Evolutionary conservation across 2,329 filamentous ascomycete genomes (phyloP).

Genomic region (Sclerotinia spermophila): DNA sequence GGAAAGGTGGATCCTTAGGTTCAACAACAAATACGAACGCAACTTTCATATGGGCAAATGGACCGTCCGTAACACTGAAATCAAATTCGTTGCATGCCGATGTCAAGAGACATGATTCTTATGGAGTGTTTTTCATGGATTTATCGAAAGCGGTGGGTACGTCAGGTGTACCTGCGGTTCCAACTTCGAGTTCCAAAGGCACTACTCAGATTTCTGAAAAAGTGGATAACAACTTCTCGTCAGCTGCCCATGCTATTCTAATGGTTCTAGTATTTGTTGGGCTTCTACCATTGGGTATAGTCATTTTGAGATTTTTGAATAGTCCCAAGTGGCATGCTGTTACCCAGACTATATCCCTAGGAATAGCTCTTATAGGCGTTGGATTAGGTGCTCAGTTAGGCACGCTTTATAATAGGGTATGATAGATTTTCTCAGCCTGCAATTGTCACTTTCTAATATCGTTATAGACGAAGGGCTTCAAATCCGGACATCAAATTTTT

Average conservation of each 20-base stretch:
- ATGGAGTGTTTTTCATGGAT: conserved; percentile 55
- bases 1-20: conserved; percentile 49
- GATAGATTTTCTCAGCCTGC: conserved; percentile 28
- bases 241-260: conserved; percentile 39
- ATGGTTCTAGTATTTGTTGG: conserved; percentile 56
- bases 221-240: conserved; percentile 33
- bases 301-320: conserved; percentile 50
- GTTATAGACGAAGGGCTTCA: conserved; percentile 49
- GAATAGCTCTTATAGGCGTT: conserved; percentile 48
- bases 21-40: conserved; percentile 44
- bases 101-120: conserved; percentile 51
- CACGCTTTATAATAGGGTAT: conserved; percentile 54
- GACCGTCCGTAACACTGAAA: conserved; percentile 44
- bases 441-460: not conserved
- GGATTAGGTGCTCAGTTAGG: conserved; percentile 48
- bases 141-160: conserved; percentile 49
- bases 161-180: conserved; percentile 42
- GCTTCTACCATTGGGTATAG: conserved; percentile 53
- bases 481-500: conserved; percentile 54
- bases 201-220: conserved; percentile 43
- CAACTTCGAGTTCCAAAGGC: conserved; percentile 24
- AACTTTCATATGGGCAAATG: conserved; percentile 54
- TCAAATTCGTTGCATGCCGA: conserved; percentile 44
- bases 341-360: conserved; percentile 49
- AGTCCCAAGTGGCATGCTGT: conserved; percentile 53